These are phyloP conservation scores for Chlorella variabilis DNA, from an alignment of 163 green algal genomes.

Conservation along the genomic window DNA sequence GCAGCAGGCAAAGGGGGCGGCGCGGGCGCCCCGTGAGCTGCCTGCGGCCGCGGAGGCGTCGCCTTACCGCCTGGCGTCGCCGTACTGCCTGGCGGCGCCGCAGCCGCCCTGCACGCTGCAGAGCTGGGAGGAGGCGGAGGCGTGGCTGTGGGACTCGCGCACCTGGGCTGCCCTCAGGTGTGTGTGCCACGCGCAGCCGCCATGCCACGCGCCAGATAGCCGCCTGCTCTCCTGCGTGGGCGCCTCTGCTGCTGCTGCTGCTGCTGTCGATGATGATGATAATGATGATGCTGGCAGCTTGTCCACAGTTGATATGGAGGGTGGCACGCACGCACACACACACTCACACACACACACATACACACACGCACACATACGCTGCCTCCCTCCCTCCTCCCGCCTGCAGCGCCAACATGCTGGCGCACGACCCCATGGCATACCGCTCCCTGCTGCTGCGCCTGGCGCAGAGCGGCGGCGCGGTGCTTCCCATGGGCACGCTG, in stretches of 20 bases:
- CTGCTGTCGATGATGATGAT: too few species aligned
- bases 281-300: too few species aligned
- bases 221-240: too few species aligned
- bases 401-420: constrained; percentile 28
- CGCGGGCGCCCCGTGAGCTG: background rate
- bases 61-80: background rate
- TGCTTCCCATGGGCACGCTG: constrained; percentile 30
- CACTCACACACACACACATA: too few species aligned
- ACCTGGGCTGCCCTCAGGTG: constrained; percentile 23
- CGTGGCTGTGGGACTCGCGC: constrained; percentile 31
- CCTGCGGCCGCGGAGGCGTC: background rate
- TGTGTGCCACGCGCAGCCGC: too few species aligned
- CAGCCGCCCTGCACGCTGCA: background rate
- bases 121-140: constrained; percentile 12
- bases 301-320: too few species aligned
- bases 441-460: constrained; percentile 32
- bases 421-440: constrained; percentile 37
- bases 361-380: too few species aligned
- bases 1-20: too few species aligned
- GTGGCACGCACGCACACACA: too few species aligned
- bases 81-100: constrained; percentile 7
- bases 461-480: constrained; percentile 6
- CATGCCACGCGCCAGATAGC: too few species aligned
- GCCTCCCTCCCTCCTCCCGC: background rate
- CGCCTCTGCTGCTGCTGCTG: too few species aligned